phyloP scores from a whole-genome alignment of 2,329 filamentous ascomycete species.

The Sclerotiophoma versabilis region DNA sequence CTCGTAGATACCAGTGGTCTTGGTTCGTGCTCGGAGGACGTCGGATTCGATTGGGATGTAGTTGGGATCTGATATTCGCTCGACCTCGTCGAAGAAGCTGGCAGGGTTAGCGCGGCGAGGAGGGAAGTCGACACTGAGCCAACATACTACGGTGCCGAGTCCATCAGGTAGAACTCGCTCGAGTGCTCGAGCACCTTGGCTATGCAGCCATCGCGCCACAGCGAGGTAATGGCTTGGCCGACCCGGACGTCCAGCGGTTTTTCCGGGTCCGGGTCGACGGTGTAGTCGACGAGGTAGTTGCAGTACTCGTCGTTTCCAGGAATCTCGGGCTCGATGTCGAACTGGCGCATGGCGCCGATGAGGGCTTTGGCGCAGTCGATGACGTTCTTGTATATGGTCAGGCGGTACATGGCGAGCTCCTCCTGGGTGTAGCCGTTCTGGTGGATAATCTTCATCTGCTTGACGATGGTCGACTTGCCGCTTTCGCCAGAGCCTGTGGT shows the following conservation, averaged over 20 bases:
- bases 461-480: constrained; percentile 98
- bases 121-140: not conserved
- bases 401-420: constrained; percentile 90
- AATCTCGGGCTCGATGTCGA: constrained; percentile 79
- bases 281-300: constrained; percentile 84
- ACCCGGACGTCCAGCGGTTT: constrained; percentile 82
- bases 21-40: constrained; percentile 92
- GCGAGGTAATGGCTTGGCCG: constrained; percentile 79
- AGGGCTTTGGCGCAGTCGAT: constrained; percentile 96
- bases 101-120: constrained; percentile 9
- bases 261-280: constrained; percentile 88
- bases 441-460: constrained; percentile 99
- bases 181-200: constrained; percentile 87
- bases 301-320: constrained; percentile 76
- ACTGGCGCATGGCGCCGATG: constrained; percentile 89
- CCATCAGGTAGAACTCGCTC: constrained; percentile 99
- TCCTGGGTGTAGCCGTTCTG: constrained; percentile 96
- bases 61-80: constrained; percentile 80
- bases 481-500: constrained; percentile 90
- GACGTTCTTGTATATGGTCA: constrained; percentile 98
- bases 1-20: constrained; percentile 99
- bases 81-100: constrained; percentile 95
- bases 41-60: constrained; percentile 96
- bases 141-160: constrained; percentile 94
- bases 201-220: constrained; percentile 91